Evolutionary conservation across 495 filamentous ascomycete genomes (phyloP), one percentile per base, ranked within the genome.

Genomic region (Penicillium malachiteum): DNA sequence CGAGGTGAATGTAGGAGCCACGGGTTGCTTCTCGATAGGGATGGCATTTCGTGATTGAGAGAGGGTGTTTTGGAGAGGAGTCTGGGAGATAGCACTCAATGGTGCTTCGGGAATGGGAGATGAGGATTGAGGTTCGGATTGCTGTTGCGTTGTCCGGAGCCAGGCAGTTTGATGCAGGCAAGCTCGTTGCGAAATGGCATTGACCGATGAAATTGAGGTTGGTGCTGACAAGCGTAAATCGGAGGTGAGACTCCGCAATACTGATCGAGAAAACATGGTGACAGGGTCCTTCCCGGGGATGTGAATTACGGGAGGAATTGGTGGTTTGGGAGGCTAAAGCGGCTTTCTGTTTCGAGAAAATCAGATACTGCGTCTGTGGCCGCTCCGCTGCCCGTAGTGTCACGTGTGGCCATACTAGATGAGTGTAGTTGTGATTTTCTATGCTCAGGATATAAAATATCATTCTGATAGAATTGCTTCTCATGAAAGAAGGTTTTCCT

Each of bases 261-360:
- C 63, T 11, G 74, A 71, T 49, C 74, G 74, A 40, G 72, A 72
- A 48, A 78, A 75, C 75, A 78, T 78, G 7, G 40, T 66, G 56
- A 52, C 7, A 40, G 39, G 44, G 48, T 44, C 47, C 41, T 56
- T 48, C 56, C 49, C 47, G 43, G 38, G 45, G 13, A 34, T 53
- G 52, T 47, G 43, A 21, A 52, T 56, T 56, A 52, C 48, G 53
- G 52, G 59, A 58, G 48, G 30, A 47, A 57, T 42, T 48, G 38
- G 47, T 54, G 39, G 48, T n/a, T 52, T 54, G 48, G 14, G 35
- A 41, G 52, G 47, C 55, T 54, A 47, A 51, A 55, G 54, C 56
- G 61, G 53, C 33, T 49, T 48, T 43, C 50, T 49, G 53, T 57
- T 46, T 66, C 64, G 67, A 71, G 66, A 69, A 72, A 72, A 64